Conservation (phyloP, 2,329 filamentous ascomycete species). For the Orbilia quercus region DNA sequence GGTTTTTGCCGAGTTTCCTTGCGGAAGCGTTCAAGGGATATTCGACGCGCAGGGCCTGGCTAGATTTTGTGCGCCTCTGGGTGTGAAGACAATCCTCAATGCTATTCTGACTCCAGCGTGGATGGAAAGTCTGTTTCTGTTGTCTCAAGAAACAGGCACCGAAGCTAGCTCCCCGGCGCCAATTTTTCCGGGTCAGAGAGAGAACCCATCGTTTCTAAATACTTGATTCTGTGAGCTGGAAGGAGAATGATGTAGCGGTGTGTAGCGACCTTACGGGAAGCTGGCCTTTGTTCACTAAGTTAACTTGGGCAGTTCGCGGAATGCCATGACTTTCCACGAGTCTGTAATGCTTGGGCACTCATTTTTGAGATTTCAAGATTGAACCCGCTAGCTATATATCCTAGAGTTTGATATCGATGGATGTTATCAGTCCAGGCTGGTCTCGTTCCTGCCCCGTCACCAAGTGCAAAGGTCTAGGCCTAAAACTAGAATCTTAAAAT, state of each 20-base stretch:
- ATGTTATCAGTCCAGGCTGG: too few species aligned
- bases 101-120: slow-evolving; percentile 5
- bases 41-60: slow-evolving; percentile 29
- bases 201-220: too few species aligned
- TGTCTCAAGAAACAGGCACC: neutral
- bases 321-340: too few species aligned
- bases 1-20: slow-evolving; percentile 35
- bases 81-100: neutral
- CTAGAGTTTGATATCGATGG: too few species aligned
- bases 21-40: slow-evolving; percentile 40
- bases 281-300: neutral
- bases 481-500: too few species aligned
- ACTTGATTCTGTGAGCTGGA: neutral
- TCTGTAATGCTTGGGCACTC: too few species aligned
- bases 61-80: slow-evolving; percentile 19
- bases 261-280: neutral
- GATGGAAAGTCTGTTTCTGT: slow-evolving; percentile 19
- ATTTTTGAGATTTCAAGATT: too few species aligned
- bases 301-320: too few species aligned
- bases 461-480: too few species aligned
- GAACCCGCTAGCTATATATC: too few species aligned
- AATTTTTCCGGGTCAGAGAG: too few species aligned
- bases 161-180: neutral
- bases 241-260: slow-evolving; percentile 3
- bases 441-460: too few species aligned